Evolutionary conservation across 257 asterid genomes (phyloP).

Genomic region (Solanum acaule): DNA sequence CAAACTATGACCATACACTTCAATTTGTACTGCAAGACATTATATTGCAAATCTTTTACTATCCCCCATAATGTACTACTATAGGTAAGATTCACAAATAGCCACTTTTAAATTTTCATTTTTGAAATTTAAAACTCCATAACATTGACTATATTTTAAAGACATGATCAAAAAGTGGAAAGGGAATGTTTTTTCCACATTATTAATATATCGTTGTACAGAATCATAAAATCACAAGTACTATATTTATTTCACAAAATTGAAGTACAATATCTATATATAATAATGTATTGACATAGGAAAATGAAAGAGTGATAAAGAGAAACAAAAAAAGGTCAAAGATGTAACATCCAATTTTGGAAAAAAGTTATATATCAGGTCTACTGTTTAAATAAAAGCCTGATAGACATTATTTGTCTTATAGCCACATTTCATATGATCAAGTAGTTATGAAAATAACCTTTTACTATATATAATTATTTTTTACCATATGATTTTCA

Average conservation of each 20-base stretch:
- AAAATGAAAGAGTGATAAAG: background rate
- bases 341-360: background rate
- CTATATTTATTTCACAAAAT: background rate
- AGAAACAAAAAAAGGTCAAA: background rate
- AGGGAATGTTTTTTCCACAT: background rate
- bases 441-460: background rate
- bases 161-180: background rate
- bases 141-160: background rate
- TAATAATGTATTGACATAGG: background rate
- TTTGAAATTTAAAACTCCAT: background rate
- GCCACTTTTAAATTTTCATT: background rate
- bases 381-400: background rate
- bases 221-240: background rate
- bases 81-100: background rate
- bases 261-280: background rate
- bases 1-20: background rate
- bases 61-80: background rate
- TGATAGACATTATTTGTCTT: background rate
- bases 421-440: background rate
- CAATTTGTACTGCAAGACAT: background rate
- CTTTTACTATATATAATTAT: background rate
- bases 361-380: background rate
- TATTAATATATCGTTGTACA: background rate
- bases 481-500: background rate
- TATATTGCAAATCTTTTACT: background rate